Percentiles rank a stretch among this genome's conserved stretches.
Evolutionary conservation across 306 rosid species (phyloP).

Genomic region (Fragaria vesca): DNA sequence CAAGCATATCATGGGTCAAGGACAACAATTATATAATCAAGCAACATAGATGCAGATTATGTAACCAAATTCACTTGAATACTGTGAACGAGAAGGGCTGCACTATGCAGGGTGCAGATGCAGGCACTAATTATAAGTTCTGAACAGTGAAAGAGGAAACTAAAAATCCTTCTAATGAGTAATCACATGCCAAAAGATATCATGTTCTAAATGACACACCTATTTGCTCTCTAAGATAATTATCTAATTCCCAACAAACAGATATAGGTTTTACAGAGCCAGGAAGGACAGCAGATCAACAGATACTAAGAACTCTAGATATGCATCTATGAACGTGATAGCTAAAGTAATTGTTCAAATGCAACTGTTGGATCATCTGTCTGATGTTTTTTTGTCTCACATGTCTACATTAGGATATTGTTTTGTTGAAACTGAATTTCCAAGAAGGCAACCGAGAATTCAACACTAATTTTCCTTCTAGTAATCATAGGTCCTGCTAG

Average conservation of each 20-base stretch:
- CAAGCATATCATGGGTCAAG: not conserved
- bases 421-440: not conserved
- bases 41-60: conserved; percentile 1
- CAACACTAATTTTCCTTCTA: not conserved
- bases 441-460: not conserved
- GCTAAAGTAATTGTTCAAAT: not conserved
- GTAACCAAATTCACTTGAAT: not conserved
- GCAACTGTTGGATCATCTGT: not conserved
- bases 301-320: not conserved
- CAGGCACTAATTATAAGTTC: not conserved
- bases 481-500: not conserved
- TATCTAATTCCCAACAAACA: not conserved
- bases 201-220: not conserved
- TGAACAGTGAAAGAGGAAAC: not conserved
- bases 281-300: not conserved
- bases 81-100: not conserved
- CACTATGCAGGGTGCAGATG: not conserved
- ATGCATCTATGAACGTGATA: not conserved
- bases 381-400: not conserved
- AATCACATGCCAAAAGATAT: not conserved
- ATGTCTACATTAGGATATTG: not conserved
- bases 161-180: not conserved
- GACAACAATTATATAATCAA: not conserved
- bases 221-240: not conserved
- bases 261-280: not conserved